Evolutionary conservation across 306 rosid species (phyloP), one percentile per base, ranked within the genome.

Genomic region (Oxytropis ochrocephala): DNA sequence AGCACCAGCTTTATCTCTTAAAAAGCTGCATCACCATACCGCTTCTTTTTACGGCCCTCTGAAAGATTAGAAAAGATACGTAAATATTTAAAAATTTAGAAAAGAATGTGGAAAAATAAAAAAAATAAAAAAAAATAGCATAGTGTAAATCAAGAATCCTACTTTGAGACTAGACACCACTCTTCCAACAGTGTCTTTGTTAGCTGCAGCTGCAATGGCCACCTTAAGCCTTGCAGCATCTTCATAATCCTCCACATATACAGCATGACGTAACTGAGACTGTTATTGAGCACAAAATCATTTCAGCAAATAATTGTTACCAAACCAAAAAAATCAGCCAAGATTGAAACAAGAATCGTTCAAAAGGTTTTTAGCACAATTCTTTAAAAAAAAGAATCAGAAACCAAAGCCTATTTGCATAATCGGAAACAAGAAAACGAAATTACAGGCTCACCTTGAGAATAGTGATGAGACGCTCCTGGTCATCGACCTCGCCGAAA

Each of bases 181-280:
- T 87, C 82, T 81, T 67, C 92, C 96, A 58, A 94, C 97, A 14
- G 85, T 79, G 73, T 94, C 97, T 38, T 83, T 80, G 64, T 89
- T 70, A 36, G 95, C 75, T 30, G 96, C 88, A 61, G 96, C 97
- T 17, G 97, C 97, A 75, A 91, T 84, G 11, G 96, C 97, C 57
- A 91, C 99, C 81, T 94, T 91, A 67, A 89, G 84, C 84, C 88
- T 88, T 6, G 97, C 92, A 76, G 96, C 99, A 62, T 87, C 95
- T 70, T 82, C 72, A 51, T 82, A 94, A 73, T 91, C 92, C 88
- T 94, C 99, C 67, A 72, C 46, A 75, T 51, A 44, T 24, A 91
- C 89, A 52, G 94, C 92, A 11, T 60, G 82, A 39, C 80, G 75
- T 73, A 94, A 67, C 74, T 84, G 92, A 53, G 89, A 74, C 97